Percentiles rank a stretch among this genome's conserved stretches.
Evolutionary conservation across 495 filamentous ascomycete species (phyloP).

Genomic region (Hypoxylon cercidicola): DNA sequence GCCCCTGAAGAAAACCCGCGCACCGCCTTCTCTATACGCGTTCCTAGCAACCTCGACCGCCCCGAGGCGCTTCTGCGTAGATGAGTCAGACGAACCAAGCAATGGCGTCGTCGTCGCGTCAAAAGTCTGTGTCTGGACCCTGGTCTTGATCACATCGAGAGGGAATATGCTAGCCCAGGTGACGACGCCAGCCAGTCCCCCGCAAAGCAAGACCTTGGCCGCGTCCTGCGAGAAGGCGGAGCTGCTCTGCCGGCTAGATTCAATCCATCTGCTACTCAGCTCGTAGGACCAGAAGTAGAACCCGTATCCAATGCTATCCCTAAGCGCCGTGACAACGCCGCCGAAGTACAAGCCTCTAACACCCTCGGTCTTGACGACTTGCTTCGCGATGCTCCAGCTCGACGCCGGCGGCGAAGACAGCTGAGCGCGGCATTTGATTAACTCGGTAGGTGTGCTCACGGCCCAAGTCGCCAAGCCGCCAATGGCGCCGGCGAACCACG

Average conservation of each 20-base stretch:
- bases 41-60: conserved; percentile 70
- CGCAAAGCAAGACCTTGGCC: conserved; percentile 77
- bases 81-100: conserved; percentile 34
- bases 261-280: conserved; percentile 67
- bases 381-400: conserved; percentile 67
- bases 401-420: conserved; percentile 57
- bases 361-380: conserved; percentile 69
- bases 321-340: conserved; percentile 78
- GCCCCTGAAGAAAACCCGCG: conserved; percentile 78
- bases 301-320: conserved; percentile 89
- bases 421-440: conserved; percentile 88
- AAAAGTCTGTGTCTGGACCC: conserved; percentile 75
- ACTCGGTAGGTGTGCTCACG: conserved; percentile 84
- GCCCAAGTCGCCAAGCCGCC: conserved; percentile 84
- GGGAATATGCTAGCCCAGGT: conserved; percentile 91
- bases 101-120: conserved; percentile 38
- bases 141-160: conserved; percentile 88
- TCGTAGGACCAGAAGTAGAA: conserved; percentile 96
- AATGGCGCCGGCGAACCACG: conserved; percentile 79
- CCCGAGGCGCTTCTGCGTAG: conserved; percentile 51
- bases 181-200: conserved; percentile 83
- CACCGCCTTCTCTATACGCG: conserved; percentile 72
- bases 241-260: conserved; percentile 32
- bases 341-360: conserved; percentile 79
- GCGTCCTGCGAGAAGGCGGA: conserved; percentile 57